Evolutionary conservation across 805 yeast genomes (phyloP), one percentile per base, ranked within the genome.

Genomic region (Peterozyma toletana): DNA sequence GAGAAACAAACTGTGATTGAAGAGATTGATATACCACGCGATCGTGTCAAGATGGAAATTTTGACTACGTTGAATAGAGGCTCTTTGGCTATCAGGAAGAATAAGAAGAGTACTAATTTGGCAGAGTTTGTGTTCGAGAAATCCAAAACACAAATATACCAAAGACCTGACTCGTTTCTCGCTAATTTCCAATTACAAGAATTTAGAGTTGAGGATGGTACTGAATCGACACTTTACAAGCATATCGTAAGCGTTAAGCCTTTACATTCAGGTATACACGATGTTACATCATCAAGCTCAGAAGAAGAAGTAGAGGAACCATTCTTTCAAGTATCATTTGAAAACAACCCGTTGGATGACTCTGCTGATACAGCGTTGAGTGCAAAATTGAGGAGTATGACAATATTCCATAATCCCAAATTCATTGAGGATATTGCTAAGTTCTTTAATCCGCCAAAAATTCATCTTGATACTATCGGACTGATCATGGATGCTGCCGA

Each of bases 401-500:
- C 96, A 0, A 80, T 95, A 14, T 88, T 84, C 56, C 91, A 93
- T 60, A 90, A 91, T 60, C 84, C 87, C n/a, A 73, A 70, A 37
- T 86, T 93, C 51, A 70, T 91, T 30, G 93, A 89, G 52, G 84
- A 80, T 46, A 70, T 93, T 40, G 71, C 76, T 13, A 64, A 60
- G 46, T 91, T 95, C 55, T 93, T 93, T 69, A 80, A 75, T 39
- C 96, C 97, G 1, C 96, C 96, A 16, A 80, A 79, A 47, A 79
- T 79, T 27, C 95, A 90, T 53, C 69, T 81, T 44, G 96, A 90
- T 55, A 89, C 97, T 0, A 79, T 93, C 17, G 91, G 89, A 33
- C 93, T 93, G 9, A 77, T 95, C 21, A 78, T 93, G 78, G 83
- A 78, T 60, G 98, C 96, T 1, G 99, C 99, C 0, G 96, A 90